Conservation (phyloP, 2,329 filamentous ascomycete species). For the Westerdykella aurantiaca region DNA sequence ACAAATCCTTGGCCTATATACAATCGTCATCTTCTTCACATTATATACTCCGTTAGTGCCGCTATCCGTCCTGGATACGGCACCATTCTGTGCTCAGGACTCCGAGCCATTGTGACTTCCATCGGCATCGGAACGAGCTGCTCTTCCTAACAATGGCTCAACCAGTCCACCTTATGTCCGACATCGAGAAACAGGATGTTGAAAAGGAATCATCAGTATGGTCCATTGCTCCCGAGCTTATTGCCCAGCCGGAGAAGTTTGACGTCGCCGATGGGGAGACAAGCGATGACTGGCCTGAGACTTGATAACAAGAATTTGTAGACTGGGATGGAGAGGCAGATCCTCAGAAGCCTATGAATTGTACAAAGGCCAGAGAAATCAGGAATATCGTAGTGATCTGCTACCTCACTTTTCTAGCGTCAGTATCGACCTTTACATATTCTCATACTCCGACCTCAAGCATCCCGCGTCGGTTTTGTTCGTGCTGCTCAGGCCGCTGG, state of each 20-base stretch:
- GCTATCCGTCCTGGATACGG: no score
- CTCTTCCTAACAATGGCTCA: no score
- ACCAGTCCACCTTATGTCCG: no score
- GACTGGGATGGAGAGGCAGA: conserved; percentile 14
- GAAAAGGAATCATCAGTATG: background rate
- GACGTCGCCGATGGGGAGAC: no score
- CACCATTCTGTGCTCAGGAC: no score
- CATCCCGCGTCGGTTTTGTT: conserved; percentile 20
- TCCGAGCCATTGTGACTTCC: no score
- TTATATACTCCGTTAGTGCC: no score
- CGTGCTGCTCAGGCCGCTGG: conserved; percentile 19
- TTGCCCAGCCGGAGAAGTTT: background rate
- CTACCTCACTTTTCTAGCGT: conserved; percentile 26
- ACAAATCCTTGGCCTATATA: no score
- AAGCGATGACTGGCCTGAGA: background rate
- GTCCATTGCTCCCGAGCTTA: background rate
- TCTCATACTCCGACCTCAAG: conserved; percentile 21
- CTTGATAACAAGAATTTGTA: conserved; percentile 1
- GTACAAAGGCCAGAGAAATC: conserved; percentile 15
- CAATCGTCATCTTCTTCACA: no score
- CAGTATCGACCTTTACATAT: conserved; percentile 14
- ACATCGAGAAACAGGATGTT: background rate
- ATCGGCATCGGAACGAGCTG: no score
- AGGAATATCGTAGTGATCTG: conserved; percentile 20
- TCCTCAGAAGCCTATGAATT: conserved; percentile 28